phyloP scores from a whole-genome alignment of 805 yeast species.

The Yamadazyma insecticola region DNA sequence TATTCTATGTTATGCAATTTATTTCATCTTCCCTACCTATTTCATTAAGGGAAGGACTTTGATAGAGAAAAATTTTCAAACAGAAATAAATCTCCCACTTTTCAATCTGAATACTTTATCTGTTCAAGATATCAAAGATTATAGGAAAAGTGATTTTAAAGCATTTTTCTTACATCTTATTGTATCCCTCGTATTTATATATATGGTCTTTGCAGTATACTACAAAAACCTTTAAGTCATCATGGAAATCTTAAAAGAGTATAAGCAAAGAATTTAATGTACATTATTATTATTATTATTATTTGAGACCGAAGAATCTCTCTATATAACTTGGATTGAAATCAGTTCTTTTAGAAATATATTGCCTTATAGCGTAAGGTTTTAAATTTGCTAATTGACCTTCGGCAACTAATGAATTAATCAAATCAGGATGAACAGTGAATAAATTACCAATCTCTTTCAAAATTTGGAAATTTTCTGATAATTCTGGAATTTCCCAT shows the following conservation, averaged over 20 bases:
- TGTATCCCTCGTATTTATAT: not conserved
- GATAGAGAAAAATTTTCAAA: too few species aligned
- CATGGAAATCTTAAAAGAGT: too few species aligned
- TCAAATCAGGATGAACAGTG: slow-evolving; percentile 76
- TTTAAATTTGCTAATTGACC: slow-evolving; percentile 70
- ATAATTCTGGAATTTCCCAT: slow-evolving; percentile 60
- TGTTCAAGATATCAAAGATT: not conserved
- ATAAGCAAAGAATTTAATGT: too few species aligned
- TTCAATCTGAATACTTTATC: too few species aligned
- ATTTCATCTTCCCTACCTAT: slow-evolving; percentile 5
- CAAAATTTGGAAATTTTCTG: slow-evolving; percentile 62
- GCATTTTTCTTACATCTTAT: not conserved
- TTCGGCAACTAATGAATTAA: slow-evolving; percentile 74
- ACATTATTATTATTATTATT: too few species aligned
- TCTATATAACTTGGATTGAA: slow-evolving; percentile 53
- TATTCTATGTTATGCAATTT: slow-evolving; percentile 10
- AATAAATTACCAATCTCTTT: slow-evolving; percentile 81
- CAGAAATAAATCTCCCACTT: too few species aligned
- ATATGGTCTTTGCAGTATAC: slow-evolving; percentile 1
- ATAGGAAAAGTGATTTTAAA: not conserved
- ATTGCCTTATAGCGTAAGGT: slow-evolving; percentile 57
- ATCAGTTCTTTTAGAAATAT: slow-evolving; percentile 66
- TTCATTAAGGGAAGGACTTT: too few species aligned
- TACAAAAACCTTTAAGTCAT: slow-evolving; percentile 1
- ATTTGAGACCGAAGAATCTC: slow-evolving; percentile 36